Evolutionary conservation across 495 filamentous ascomycete species (phyloP), one percentile per base, ranked within the genome.

Genomic region (Chaetomium cochliodes): DNA sequence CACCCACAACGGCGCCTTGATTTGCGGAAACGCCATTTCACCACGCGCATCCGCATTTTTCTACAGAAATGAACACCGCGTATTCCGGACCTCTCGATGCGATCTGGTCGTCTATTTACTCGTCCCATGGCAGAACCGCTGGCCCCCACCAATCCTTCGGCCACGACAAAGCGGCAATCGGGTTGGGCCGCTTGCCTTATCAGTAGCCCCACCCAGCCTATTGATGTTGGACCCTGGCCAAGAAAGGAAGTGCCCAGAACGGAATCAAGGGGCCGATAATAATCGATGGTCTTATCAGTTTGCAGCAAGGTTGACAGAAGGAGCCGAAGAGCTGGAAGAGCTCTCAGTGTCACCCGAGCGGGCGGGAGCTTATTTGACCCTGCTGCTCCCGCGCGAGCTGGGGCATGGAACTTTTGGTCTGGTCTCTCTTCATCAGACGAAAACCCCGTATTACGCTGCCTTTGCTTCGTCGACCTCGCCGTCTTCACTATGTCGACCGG

Each of bases 401-500:
- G 25, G 28, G 51, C 37, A 39, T 16, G 28, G 25, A 39, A 25
- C 37, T 33, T 54, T 60, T 54, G 41, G 16, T 6, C 28, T 30
- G 28, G 28, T 30, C 28, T 44, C 16, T 16, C 16, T 44, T 20
- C 20, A 8, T n/a, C 33, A 1, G 1, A 12, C 6, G 33, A 18
- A 44, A 22, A 12, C 28, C 20, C 25, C 5, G 18, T 26, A 12
- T 26, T 44, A 8, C n/a, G 22, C 23, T 46, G 16, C 7, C 4
- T 22, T 9, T 46, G 2, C 22, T 16, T 28, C 20, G 26, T 5
- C 44, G 16, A n/a, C 5, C 3, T 26, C 26, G 16, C 47, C 6
- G 28, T 2, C 47, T 62, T 58, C 70, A 68, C 58, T 64, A 76
- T 76, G 73, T 74, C 73, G 33, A 42, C 69, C 67, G 79, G 78